These are phyloP conservation scores for Chlamydomonas sp. DNA, from an alignment of 139 green algal species.

Conservation along the genomic window DNA sequence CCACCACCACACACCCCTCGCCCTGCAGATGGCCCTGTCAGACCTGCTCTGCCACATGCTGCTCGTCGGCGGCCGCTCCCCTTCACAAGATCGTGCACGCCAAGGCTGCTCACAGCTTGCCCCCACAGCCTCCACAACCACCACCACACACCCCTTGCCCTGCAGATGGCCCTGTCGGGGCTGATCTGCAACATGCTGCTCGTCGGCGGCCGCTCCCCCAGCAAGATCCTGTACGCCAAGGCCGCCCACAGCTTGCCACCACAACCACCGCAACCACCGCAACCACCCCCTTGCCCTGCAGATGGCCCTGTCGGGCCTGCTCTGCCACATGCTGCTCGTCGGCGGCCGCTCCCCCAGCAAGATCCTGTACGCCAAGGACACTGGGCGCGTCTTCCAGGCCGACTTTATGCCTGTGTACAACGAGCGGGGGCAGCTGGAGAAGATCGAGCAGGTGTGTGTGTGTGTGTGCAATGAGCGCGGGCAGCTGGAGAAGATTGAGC, in stretches of 20 bases:
- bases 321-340: conserved; percentile 80
- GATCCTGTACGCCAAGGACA: conserved; percentile 81
- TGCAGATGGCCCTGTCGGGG: too few relatives aligned
- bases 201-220: conserved; percentile 74
- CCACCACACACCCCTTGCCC: too few relatives aligned
- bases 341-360: conserved; percentile 78
- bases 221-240: conserved; percentile 85
- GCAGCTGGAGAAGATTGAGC: conserved; percentile 44
- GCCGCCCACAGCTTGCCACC: too few relatives aligned
- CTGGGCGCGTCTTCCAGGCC: conserved; percentile 71
- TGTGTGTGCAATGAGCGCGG: conserved; percentile 56
- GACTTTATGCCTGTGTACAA: conserved; percentile 78
- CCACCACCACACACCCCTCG: background rate
- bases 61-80: conserved; percentile 72
- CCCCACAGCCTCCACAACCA: too few relatives aligned
- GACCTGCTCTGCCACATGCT: conserved; percentile 68
- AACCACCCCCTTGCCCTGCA: background rate
- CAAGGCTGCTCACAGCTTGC: conserved; percentile 58
- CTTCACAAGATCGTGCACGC: conserved; percentile 87
- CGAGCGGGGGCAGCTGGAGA: conserved; percentile 55
- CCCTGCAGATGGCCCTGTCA: conserved; percentile 53
- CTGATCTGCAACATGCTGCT: conserved; percentile 78
- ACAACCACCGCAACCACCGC: too few relatives aligned
- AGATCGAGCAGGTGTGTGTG: conserved; percentile 47
- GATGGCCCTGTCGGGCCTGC: conserved; percentile 40